phyloP scores from a whole-genome alignment of 768 basidiomycete genomes.

The Lentinula detonsa region DNA sequence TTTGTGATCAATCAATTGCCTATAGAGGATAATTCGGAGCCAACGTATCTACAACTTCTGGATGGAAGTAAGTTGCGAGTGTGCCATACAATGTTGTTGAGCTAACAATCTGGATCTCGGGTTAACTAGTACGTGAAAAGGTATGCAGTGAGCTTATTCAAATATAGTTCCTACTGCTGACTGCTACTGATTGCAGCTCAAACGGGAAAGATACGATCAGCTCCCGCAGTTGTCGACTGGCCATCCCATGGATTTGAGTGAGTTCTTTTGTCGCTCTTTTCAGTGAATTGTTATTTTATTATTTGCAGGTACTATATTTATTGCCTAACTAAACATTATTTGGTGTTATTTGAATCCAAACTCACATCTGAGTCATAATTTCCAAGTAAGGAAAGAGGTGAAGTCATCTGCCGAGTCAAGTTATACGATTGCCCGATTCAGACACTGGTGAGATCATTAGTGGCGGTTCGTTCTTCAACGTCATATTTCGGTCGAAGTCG shows the following conservation, averaged over 20 bases:
- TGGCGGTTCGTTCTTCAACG: not conserved
- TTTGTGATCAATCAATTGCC: not conserved
- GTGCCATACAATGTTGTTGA: not conserved
- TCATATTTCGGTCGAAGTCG: not conserved
- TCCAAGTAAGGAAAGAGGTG: not conserved
- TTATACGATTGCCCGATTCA: not conserved
- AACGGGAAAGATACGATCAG: constrained; percentile 1
- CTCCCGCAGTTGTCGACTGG: not conserved
- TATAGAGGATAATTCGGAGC: not conserved
- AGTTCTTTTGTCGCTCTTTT: not conserved
- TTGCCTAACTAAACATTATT: not conserved
- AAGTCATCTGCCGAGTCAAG: too few species aligned
- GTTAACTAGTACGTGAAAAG: not conserved
- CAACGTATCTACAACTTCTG: constrained; percentile 1
- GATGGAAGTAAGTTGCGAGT: not conserved
- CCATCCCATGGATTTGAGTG: constrained; percentile 5
- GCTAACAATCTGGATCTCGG: not conserved
- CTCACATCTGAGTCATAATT: too few species aligned
- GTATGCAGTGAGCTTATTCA: not conserved
- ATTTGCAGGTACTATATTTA: not conserved
- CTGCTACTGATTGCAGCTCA: not conserved
- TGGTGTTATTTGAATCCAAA: too few species aligned
- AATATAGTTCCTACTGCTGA: not conserved
- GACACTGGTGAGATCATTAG: not conserved
- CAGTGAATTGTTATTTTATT: not conserved